Base-by-base conservation (phyloP, 169 alveolate genomes). In the Neospora caninum region DNA sequence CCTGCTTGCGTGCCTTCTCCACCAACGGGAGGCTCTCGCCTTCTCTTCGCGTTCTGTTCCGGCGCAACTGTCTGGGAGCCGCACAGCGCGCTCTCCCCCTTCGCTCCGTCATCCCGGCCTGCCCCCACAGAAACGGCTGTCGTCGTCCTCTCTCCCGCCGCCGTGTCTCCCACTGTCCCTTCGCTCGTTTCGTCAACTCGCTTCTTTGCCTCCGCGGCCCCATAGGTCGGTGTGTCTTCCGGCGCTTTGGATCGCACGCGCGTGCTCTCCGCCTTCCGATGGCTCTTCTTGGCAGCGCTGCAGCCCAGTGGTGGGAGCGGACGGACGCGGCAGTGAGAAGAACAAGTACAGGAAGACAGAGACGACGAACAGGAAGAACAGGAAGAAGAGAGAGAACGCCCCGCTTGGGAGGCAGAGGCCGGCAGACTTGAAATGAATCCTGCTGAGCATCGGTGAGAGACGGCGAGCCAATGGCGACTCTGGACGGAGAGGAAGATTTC, bases 401-500 rank as follows among this genome's bases (percentile, higher is more conserved):
- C 25, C 58, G 58, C 13, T 49, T 49, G 58, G 13, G 58, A 49
- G 58, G 13, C 22, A 49, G 58, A 49, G 13, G 58, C 58, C 13
- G 58, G 58, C 58, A 13, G 4, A 49, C 13, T 49, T 49, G 84
- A 9, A 73, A 36, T 36, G 43, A 36, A 31, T 9, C 84, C 84
- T n/a, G 84, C 84, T 0, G 84, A 27, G 84, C 84, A 73, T 6
- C 84, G 84, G n/a, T 73, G 84, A 13, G 84, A 36, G 49, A 73
- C 45, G 43, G 84, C 2, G 39, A 73, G 84, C 84, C 84, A 73
- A 2, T 73, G 25, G 20, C 84, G 39, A 20, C 84, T 73, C 16
- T n/a, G 39, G 39, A 22, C 41, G 84, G 39, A 31, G 39, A 73
- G 84, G 27, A 73, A 36, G 27, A 73, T 43, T 34, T 73, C 42